A percentile compares a stretch with the other conserved stretches of the same genome.
Conservation (phyloP, 2,329 filamentous ascomycete species). For the Fusarium luffae region DNA sequence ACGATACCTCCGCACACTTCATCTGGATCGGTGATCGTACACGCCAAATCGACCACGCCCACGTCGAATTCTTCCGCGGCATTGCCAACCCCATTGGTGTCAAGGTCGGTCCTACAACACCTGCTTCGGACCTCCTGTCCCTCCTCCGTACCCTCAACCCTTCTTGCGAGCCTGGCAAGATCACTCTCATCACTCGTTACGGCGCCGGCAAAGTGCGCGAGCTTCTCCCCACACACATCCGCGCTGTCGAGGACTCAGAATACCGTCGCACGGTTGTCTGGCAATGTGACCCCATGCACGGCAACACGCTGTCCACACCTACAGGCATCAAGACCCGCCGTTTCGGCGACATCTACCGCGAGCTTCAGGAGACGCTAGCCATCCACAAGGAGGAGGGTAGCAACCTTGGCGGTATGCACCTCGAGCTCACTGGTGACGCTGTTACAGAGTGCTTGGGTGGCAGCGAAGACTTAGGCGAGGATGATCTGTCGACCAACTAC, state of each 20-base stretch:
- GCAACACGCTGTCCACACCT: constrained; percentile 76
- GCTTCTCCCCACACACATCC: constrained; percentile 86
- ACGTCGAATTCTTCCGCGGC: constrained; percentile 97
- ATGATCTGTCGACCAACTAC: constrained; percentile 90
- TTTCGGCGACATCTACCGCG: constrained; percentile 89
- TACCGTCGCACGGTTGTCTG: constrained; percentile 78
- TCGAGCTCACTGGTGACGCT: constrained; percentile 94
- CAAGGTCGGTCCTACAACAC: constrained; percentile 92
- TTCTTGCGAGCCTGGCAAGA: constrained; percentile 82
- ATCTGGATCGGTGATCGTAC: constrained; percentile 99
- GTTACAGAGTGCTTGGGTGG: constrained; percentile 97
- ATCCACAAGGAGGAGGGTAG: constrained; percentile 87
- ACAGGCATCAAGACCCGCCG: constrained; percentile 90
- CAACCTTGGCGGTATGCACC: constrained; percentile 91
- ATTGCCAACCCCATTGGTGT: constrained; percentile 96
- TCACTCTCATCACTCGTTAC: constrained; percentile 96
- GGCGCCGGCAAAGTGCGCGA: constrained; percentile 80
- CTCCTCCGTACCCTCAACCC: constrained; percentile 91
- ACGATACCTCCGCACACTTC: constrained; percentile 95
- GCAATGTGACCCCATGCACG: constrained; percentile 99
- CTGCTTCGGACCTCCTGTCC: constrained; percentile 76
- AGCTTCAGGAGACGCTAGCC: constrained; percentile 83
- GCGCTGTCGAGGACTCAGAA: constrained; percentile 84
- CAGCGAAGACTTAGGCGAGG: constrained; percentile 85
- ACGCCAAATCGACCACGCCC: constrained; percentile 89